Evolutionary conservation across 306 rosid species (phyloP).

Genomic region (Inga oerstediana): DNA sequence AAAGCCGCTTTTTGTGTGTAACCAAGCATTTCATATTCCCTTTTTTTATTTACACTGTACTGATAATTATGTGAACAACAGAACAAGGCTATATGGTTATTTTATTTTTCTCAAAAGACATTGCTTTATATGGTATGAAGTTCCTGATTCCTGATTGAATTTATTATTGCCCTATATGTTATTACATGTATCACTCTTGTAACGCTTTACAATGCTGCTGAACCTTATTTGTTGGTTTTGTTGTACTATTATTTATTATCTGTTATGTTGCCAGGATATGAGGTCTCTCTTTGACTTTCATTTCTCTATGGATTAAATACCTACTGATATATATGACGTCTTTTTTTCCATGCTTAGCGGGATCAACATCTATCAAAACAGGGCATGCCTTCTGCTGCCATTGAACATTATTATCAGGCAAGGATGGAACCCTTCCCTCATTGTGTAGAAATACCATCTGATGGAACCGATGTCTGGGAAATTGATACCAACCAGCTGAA

Average conservation of each 20-base stretch:
- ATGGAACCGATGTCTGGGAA: conserved; percentile 98
- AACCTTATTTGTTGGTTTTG: neutral
- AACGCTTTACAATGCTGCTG: neutral
- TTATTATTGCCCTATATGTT: neutral
- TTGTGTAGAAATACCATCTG: conserved; percentile 84
- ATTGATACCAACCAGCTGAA: conserved; percentile 79
- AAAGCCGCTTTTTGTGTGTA: neutral
- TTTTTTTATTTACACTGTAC: neutral
- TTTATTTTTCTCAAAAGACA: neutral
- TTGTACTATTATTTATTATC: neutral
- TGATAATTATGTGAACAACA: neutral
- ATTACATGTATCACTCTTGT: neutral
- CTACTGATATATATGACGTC: conserved; percentile 28
- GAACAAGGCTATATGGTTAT: neutral
- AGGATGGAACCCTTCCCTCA: conserved; percentile 52
- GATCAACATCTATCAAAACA: conserved; percentile 66
- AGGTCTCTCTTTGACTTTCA: neutral
- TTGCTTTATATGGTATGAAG: neutral
- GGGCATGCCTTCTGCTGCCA: conserved; percentile 47
- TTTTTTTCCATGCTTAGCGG: conserved; percentile 40
- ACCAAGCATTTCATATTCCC: neutral
- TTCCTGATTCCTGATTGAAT: neutral
- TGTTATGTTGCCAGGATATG: neutral
- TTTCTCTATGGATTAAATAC: conserved; percentile 15
- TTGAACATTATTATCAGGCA: conserved; percentile 54